Conservation (phyloP, 2,329 filamentous ascomycete species). For the Achaetomium macrosporum region DNA sequence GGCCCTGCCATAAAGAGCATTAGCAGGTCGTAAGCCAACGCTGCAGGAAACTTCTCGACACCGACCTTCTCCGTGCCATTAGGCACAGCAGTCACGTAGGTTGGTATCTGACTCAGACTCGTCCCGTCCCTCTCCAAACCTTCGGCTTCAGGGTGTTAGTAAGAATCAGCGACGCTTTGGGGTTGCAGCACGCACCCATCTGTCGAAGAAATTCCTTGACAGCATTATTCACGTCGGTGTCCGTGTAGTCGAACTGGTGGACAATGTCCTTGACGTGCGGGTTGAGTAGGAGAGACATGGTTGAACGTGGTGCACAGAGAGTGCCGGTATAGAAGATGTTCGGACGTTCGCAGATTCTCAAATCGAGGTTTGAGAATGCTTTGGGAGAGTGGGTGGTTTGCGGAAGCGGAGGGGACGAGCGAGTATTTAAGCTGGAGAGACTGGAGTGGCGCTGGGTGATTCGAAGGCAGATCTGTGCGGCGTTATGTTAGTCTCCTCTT, state of each 20-base stretch:
- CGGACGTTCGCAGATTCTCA: constrained; percentile 47
- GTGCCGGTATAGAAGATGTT: constrained; percentile 33
- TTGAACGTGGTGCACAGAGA: constrained; percentile 37
- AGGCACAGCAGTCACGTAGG: constrained; percentile 91
- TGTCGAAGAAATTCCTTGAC: constrained; percentile 82
- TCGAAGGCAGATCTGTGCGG: too few species aligned
- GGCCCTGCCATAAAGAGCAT: constrained; percentile 52
- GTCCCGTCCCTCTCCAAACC: constrained; percentile 72
- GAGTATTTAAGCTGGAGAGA: too few species aligned
- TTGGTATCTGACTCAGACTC: constrained; percentile 90
- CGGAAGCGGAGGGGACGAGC: too few species aligned
- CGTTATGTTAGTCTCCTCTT: too few species aligned
- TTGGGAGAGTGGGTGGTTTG: too few species aligned
- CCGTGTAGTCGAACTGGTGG: constrained; percentile 76
- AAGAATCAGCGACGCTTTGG: constrained; percentile 5
- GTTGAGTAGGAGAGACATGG: constrained; percentile 61
- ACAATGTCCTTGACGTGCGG: constrained; percentile 64
- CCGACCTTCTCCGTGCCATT: constrained; percentile 94
- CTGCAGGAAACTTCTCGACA: neutral
- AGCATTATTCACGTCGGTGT: constrained; percentile 70
- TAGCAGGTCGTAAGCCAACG: neutral
- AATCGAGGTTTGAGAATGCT: neutral
- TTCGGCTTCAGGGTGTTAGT: constrained; percentile 52
- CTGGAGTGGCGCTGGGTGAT: too few species aligned
- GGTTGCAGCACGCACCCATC: constrained; percentile 53